Conservation (phyloP, 2,329 filamentous ascomycete genomes). For the Cyclaneusma minus region DNA sequence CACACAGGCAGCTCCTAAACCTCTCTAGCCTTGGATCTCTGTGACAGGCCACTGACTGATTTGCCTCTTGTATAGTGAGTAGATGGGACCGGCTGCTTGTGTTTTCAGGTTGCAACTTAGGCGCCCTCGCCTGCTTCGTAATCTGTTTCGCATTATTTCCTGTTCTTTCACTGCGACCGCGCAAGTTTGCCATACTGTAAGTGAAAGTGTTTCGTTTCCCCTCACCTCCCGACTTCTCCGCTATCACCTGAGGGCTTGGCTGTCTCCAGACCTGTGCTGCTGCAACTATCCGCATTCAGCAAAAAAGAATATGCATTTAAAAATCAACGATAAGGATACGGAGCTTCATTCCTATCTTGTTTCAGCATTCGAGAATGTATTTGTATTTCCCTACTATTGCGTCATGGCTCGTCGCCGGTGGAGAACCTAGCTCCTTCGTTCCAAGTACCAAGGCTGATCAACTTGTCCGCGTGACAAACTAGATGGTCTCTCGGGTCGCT, state of each 20-base stretch:
- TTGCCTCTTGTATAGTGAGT: slow-evolving; percentile 51
- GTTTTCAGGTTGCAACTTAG: slow-evolving; percentile 82
- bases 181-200: slow-evolving; percentile 96
- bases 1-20: slow-evolving; percentile 9
- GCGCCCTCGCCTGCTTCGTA: slow-evolving; percentile 80
- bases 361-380: too few species aligned
- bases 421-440: too few species aligned
- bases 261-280: neutral
- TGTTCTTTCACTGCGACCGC: slow-evolving; percentile 60
- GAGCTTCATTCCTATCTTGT: too few species aligned
- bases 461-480: slow-evolving; percentile 17
- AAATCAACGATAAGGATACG: too few species aligned
- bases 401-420: too few species aligned
- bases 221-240: neutral
- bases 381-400: too few species aligned
- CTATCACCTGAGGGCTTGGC: slow-evolving; percentile 1
- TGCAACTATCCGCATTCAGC: too few species aligned
- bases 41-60: slow-evolving; percentile 13
- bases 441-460: too few species aligned
- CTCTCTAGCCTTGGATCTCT: slow-evolving; percentile 8
- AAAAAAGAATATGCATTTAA: too few species aligned
- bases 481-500: slow-evolving; percentile 92
- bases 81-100: slow-evolving; percentile 92
- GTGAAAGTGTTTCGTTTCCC: slow-evolving; percentile 26
- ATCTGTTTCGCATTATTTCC: slow-evolving; percentile 86